These are phyloP conservation scores for Trichophaea hybrida DNA, from an alignment of 2,329 filamentous ascomycete genomes.

Conservation along the genomic window DNA sequence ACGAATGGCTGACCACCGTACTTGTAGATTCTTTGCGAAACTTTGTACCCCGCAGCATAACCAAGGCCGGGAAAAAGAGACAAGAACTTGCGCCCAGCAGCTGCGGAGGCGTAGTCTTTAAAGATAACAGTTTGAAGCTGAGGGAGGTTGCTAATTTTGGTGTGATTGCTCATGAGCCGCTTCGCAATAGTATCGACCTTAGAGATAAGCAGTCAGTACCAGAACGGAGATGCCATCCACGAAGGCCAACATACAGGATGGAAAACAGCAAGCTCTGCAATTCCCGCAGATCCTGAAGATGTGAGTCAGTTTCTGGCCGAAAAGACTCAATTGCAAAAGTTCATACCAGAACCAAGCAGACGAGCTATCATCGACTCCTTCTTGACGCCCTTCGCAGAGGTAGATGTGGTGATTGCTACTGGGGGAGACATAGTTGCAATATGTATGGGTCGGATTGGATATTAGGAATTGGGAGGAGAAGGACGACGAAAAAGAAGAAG, in stretches of 20 bases:
- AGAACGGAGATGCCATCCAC: background rate
- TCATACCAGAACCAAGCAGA: constrained; percentile 74
- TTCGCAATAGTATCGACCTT: constrained; percentile 97
- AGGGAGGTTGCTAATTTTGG: constrained; percentile 43
- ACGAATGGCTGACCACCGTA: constrained; percentile 95
- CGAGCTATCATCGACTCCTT: constrained; percentile 81
- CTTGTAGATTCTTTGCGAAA: constrained; percentile 95
- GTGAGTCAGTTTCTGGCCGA: background rate
- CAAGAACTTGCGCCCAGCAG: constrained; percentile 64
- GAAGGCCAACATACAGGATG: constrained; percentile 52
- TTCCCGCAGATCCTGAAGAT: constrained; percentile 65
- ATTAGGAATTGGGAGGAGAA: background rate
- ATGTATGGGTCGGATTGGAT: background rate
- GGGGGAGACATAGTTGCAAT: constrained; percentile 45
- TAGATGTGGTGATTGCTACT: constrained; percentile 28
- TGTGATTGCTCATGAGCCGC: constrained; percentile 96
- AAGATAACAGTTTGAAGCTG: constrained; percentile 87
- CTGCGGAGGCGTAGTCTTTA: constrained; percentile 65
- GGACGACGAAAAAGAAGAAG: background rate
- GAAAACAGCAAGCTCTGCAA: constrained; percentile 85
- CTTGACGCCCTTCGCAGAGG: constrained; percentile 48
- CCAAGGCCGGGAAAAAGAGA: constrained; percentile 93
- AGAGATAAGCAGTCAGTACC: background rate
- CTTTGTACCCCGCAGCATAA: constrained; percentile 96
- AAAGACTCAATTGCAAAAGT: background rate